Conservation (phyloP, 192 early-diverging fungal species). For the Allomyces arbusculus region DNA sequence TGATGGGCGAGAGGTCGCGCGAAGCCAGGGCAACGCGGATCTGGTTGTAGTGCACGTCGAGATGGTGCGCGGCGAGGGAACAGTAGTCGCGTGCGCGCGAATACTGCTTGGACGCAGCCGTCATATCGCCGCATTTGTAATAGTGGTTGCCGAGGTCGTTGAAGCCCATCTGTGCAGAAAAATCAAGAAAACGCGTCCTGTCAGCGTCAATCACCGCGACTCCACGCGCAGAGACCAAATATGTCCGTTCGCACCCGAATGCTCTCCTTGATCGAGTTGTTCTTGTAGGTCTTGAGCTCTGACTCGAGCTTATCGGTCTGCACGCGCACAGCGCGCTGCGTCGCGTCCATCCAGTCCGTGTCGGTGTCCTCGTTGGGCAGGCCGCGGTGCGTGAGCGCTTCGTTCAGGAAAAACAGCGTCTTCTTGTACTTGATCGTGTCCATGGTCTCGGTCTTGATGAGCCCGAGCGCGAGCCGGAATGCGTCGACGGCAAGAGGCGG, state of each 20-base stretch:
- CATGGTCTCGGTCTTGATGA: not conserved
- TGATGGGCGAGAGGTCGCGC: not conserved
- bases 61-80: slow-evolving; percentile 46
- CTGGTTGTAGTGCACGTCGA: slow-evolving; percentile 62
- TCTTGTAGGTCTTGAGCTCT: slow-evolving; percentile 60
- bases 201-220: slow-evolving; percentile 1
- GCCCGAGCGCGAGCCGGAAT: not conserved
- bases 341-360: slow-evolving; percentile 22
- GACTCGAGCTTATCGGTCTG: slow-evolving; percentile 41
- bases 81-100: slow-evolving; percentile 54
- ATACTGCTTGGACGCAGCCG: slow-evolving; percentile 44
- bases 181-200: not conserved
- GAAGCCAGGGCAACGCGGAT: slow-evolving; percentile 33
- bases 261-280: slow-evolving; percentile 61
- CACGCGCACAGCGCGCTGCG: slow-evolving; percentile 20
- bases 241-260: slow-evolving; percentile 59
- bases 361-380: slow-evolving; percentile 6
- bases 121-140: slow-evolving; percentile 46
- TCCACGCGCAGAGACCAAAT: no score
- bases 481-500: not conserved
- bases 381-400: not conserved
- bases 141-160: slow-evolving; percentile 62
- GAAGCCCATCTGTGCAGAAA: slow-evolving; percentile 39
- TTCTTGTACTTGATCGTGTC: not conserved
- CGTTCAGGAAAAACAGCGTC: not conserved